Evolutionary conservation across 1,284 basidiomycete species (phyloP), one percentile per base, ranked within the genome.

Genomic region (Cryptococcus sp.): DNA sequence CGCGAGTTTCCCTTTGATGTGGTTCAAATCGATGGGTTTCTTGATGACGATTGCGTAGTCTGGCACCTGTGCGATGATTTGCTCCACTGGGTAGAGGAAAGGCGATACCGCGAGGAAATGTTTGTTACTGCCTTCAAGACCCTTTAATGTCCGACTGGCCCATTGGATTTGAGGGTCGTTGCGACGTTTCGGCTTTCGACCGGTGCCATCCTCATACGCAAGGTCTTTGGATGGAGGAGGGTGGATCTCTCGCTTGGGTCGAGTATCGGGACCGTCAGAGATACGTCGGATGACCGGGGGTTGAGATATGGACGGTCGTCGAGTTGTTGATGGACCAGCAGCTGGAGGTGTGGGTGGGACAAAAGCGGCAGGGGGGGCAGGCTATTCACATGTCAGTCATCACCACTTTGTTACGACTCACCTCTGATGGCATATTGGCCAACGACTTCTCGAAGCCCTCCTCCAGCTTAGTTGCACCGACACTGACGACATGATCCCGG

Each of bases 221-320:
- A 96, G 79, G 68, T 98, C 95, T 77, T 93, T 93, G 0, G 93
- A 87, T 16, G 93, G 87, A 19, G 94, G 94, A 13, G 94, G 92
- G 70, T 97, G 93, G 41, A 97, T 94, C 77, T 98, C 95, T 53
- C 95, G 89, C 80, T 97, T 97, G 0, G 95, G 95, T 20, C 95
- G 86, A 26, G 79, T 80, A 60, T 85, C 80, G 46, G 81, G 82
- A 26, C 58, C 61, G 19, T 77, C 76, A n/a, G 79, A 78, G 13
- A 77, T 77, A 7, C 77, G 73, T 23, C 78, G 74, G 38, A 76
- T 73, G 26, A 66, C 66, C 6, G 78, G 77, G 8, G 72, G 66
- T 54, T 76, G 76, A 2, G 74, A 75, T 44, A 77, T 61, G 23
- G 73, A 75, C 10, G 64, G 63, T 26, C 74, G 67, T 23, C 72